Conservation (phyloP, 2,329 filamentous ascomycete genomes). For the Talaromyces sp. region DNA sequence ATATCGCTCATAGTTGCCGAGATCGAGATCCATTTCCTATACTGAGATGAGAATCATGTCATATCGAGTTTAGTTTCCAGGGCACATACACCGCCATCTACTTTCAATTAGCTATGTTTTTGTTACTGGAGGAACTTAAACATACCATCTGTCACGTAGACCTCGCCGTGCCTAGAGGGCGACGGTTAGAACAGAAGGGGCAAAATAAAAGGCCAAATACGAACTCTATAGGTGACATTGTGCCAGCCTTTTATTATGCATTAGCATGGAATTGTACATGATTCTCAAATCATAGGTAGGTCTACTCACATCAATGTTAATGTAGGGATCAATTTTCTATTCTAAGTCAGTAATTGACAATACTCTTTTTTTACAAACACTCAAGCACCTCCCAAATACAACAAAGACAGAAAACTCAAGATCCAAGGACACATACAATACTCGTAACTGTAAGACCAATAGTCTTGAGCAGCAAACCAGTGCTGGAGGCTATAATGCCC, state of each 20-base stretch:
- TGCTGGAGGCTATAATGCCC: slow-evolving; percentile 64
- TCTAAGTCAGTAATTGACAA: slow-evolving; percentile 22
- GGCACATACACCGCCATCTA: slow-evolving; percentile 5
- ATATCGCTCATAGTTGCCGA: slow-evolving; percentile 76
- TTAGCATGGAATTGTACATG: slow-evolving; percentile 57
- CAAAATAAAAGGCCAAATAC: neutral
- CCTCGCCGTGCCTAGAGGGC: slow-evolving; percentile 71
- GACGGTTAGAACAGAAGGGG: neutral
- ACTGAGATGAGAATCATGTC: slow-evolving; percentile 48
- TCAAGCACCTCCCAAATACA: neutral
- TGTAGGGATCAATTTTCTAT: slow-evolving; percentile 70
- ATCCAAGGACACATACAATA: slow-evolving; percentile 2
- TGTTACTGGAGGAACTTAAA: neutral
- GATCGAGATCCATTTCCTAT: slow-evolving; percentile 71
- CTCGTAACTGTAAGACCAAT: slow-evolving; percentile 59
- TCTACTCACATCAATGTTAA: slow-evolving; percentile 72
- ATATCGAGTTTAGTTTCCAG: slow-evolving; percentile 37
- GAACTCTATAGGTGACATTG: slow-evolving; percentile 17
- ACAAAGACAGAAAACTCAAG: neutral
- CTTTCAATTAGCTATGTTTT: neutral
- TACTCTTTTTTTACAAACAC: neutral
- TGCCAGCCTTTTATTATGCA: slow-evolving; percentile 8
- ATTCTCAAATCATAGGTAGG: neutral
- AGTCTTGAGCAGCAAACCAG: slow-evolving; percentile 74
- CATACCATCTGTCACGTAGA: slow-evolving; percentile 59